Base-by-base conservation (phyloP, 179 eudicot genomes). In the Beta macrorhiza region DNA sequence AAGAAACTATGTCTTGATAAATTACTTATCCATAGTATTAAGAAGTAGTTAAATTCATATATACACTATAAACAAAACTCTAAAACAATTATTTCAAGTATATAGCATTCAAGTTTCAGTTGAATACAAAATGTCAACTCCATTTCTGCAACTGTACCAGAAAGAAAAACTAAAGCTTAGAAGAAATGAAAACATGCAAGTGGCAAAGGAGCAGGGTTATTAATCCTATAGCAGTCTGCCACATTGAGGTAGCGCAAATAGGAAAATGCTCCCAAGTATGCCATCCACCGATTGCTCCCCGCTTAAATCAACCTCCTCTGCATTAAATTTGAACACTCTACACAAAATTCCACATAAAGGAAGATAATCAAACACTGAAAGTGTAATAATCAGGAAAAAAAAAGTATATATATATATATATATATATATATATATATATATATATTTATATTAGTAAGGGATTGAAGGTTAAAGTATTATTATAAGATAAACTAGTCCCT, bases 201-300 rank as follows among this genome's bases (percentile, higher is more conserved):
- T 52, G 89, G 85, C 99, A 97, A 95, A 87, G 93, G 83, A 19
- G 94, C 91, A 58, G 95, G 86, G 86, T 81, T 93, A 85, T 86
- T 91, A 74, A 95, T 84, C 76, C 87, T 86, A 65, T 75, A 83
- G 87, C 99, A 95, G 72, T 88, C 93, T 22, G 98, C 89, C 44
- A 95, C 75, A 74, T 85, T 91, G 29, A 95, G 86, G 9, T 90
- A 89, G 61, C 76, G 81, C 90, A 95, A 78, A 84, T 89, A 85
- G 3, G 76, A 82, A 85, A 88, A 93, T 74, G 88, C 97, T 57
- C 99, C 98, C 52, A 95, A 68, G 82, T 95, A 95, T 3, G 95
- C 97, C 94, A 88, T 95, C 97, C 78, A 95, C 97, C 25, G 75
- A 86, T 81, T 74, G 88, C 88, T 92, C 91, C 12, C 97, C 92